These are phyloP conservation scores for Bullera alba DNA, from an alignment of 768 basidiomycete genomes.

Conservation along the genomic window DNA sequence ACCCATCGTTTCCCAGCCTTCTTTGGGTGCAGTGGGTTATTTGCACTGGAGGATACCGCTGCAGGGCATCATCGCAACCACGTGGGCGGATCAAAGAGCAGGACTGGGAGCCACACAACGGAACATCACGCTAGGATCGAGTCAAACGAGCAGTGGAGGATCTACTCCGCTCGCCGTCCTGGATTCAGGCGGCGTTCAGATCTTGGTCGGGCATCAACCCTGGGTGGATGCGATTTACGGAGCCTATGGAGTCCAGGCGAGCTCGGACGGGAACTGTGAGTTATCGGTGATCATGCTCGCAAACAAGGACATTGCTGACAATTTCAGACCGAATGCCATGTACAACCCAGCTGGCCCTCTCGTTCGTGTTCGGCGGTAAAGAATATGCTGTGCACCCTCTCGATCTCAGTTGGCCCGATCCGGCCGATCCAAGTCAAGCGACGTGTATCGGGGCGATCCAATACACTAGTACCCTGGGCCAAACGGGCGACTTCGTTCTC, in stretches of 20 bases:
- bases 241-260: conserved; percentile 26
- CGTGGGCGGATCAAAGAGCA: conserved; percentile 19
- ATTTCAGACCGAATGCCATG: conserved; percentile 41
- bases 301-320: background rate
- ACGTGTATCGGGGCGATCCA: conserved; percentile 44
- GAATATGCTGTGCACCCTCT: conserved; percentile 39
- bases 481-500: conserved; percentile 41
- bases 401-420: conserved; percentile 39
- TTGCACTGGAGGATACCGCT: conserved; percentile 40
- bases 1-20: conserved; percentile 38
- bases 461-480: conserved; percentile 27
- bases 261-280: conserved; percentile 42
- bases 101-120: conserved; percentile 12
- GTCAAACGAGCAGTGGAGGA: conserved; percentile 17
- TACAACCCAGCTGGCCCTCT: conserved; percentile 29
- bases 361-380: conserved; percentile 36
- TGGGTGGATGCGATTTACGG: conserved; percentile 38
- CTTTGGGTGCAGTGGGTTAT: conserved; percentile 30
- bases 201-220: conserved; percentile 31
- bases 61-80: conserved; percentile 26
- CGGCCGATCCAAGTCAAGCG: conserved; percentile 28
- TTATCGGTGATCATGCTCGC: conserved; percentile 11
- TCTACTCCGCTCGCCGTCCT: conserved; percentile 37
- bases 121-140: conserved; percentile 23
- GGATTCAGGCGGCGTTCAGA: conserved; percentile 43